Percentiles rank a stretch among this genome's conserved stretches.
Evolutionary conservation across 441 rosid genomes (phyloP).

Genomic region (Adansonia gregorii): DNA sequence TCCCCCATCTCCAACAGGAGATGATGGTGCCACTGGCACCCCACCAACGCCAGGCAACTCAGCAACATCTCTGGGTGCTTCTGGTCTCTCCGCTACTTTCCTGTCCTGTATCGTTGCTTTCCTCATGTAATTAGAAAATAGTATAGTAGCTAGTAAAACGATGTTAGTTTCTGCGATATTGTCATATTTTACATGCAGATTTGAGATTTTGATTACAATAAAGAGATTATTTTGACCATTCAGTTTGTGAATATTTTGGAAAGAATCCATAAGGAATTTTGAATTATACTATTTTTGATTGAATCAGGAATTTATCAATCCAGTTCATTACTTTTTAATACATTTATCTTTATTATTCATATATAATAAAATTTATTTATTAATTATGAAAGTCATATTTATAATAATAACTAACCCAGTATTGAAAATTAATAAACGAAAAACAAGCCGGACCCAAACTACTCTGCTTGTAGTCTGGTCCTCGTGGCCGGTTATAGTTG

Average conservation of each 20-base stretch:
- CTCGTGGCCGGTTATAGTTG: not conserved
- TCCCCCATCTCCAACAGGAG: slow-evolving; percentile 31
- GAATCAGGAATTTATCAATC: not conserved
- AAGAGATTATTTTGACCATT: slow-evolving; percentile 23
- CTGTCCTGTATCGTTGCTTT: slow-evolving; percentile 35
- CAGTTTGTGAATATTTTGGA: not conserved
- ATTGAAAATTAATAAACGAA: too few species aligned
- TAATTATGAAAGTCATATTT: too few species aligned
- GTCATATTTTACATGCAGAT: slow-evolving; percentile 23
- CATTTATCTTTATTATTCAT: too few species aligned
- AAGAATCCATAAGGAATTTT: not conserved
- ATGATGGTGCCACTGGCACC: slow-evolving; percentile 10
- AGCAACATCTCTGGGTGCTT: slow-evolving; percentile 39
- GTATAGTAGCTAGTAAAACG: not conserved
- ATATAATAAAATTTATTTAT: too few species aligned
- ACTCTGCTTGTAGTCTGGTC: not conserved
- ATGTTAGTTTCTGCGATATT: slow-evolving; percentile 13
- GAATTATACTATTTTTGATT: not conserved
- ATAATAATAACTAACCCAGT: too few species aligned
- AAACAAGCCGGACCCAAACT: too few species aligned
- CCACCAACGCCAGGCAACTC: slow-evolving; percentile 44
- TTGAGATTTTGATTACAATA: slow-evolving; percentile 26
- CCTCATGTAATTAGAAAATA: slow-evolving; percentile 35
- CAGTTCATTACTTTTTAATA: too few species aligned
- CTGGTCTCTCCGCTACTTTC: slow-evolving; percentile 34